These are phyloP conservation scores for Schizopora paradoxa DNA, from an alignment of 1,284 basidiomycete genomes.

Conservation along the genomic window DNA sequence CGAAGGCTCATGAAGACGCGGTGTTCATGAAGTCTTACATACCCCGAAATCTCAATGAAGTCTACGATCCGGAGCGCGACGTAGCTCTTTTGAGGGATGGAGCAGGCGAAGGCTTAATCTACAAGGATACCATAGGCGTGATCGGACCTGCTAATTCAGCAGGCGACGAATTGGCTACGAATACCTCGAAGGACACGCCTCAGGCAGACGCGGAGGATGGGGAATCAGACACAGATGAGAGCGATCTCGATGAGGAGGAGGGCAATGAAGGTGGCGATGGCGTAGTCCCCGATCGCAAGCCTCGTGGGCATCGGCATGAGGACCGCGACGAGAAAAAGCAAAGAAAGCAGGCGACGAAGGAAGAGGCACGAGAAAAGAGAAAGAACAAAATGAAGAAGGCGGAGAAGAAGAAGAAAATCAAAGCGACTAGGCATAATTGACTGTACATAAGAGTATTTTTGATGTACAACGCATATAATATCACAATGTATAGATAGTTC, in stretches of 20 bases:
- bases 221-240: slow-evolving; percentile 16
- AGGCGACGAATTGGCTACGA: slow-evolving; percentile 14
- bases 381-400: slow-evolving; percentile 92
- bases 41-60: slow-evolving; percentile 86
- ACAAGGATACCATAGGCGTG: slow-evolving; percentile 78
- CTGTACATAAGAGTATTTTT: neutral
- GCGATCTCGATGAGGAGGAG: slow-evolving; percentile 26
- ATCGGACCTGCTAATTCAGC: slow-evolving; percentile 34
- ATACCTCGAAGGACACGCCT: slow-evolving; percentile 22
- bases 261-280: slow-evolving; percentile 29
- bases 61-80: slow-evolving; percentile 90
- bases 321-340: slow-evolving; percentile 92
- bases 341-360: slow-evolving; percentile 84
- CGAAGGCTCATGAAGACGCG: slow-evolving; percentile 64
- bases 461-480: no score
- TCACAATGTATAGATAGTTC: no score
- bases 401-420: slow-evolving; percentile 85
- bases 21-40: slow-evolving; percentile 90
- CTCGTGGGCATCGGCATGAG: slow-evolving; percentile 85
- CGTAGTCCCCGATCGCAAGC: slow-evolving; percentile 46
- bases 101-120: slow-evolving; percentile 72
- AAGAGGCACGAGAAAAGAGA: slow-evolving; percentile 80
- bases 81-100: slow-evolving; percentile 69
- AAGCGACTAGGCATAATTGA: slow-evolving; percentile 35
- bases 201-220: slow-evolving; percentile 15